Evolutionary conservation across 1,139 yeast genomes (phyloP).

Genomic region (Protomyces macrosporus): DNA sequence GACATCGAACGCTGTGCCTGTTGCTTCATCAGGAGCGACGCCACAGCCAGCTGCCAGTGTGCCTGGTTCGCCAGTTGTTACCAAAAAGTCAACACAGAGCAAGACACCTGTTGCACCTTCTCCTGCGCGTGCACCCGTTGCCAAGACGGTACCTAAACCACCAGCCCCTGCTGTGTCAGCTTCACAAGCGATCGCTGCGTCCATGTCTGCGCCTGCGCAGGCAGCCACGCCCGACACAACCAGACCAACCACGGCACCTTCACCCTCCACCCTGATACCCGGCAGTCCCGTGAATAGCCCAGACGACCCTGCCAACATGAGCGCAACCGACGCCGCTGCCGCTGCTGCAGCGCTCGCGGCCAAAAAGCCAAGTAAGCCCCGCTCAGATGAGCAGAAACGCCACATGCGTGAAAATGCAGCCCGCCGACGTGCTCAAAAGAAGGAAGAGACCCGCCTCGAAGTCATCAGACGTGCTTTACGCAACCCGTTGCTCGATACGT

Average conservation of each 20-base stretch:
- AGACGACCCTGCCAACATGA: not conserved
- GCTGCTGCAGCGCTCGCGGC: not conserved
- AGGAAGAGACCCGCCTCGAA: not conserved
- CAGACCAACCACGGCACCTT: not conserved
- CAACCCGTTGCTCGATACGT: not conserved
- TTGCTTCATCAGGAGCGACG: not conserved
- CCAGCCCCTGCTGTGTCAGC: not conserved
- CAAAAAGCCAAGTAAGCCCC: not conserved
- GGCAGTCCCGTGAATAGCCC: not conserved
- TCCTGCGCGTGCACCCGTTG: not conserved
- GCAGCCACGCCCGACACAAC: not conserved
- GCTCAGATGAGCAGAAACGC: not conserved
- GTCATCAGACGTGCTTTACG: not conserved
- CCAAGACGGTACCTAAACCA: not conserved
- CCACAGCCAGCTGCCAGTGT: not conserved
- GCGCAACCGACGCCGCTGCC: not conserved
- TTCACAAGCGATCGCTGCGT: not conserved
- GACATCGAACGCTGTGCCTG: not conserved
- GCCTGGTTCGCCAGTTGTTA: not conserved
- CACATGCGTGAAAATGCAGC: constrained; percentile 2
- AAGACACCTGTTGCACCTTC: not conserved
- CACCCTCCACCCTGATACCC: not conserved
- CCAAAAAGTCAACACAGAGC: not conserved
- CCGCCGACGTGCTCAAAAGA: not conserved
- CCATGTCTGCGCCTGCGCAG: not conserved